A percentile compares a stretch with the other conserved stretches of the same genome.
phyloP scores from a whole-genome alignment of 2,329 filamentous ascomycete genomes.

The Arthrobotrys conoides region DNA sequence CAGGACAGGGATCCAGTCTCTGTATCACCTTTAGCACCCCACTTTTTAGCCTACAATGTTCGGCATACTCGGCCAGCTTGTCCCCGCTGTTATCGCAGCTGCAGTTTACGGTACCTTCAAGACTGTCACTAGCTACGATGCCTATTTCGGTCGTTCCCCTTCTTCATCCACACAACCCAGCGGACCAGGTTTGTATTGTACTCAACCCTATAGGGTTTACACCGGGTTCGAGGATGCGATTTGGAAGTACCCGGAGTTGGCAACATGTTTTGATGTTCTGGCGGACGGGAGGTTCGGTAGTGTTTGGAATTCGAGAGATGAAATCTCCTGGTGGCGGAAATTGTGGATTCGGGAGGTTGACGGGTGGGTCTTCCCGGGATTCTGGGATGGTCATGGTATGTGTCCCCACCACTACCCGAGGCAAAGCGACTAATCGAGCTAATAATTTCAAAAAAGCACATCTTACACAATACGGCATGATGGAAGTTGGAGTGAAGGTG shows the following conservation, averaged over 20 bases:
- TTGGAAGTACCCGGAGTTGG: conserved; percentile 3
- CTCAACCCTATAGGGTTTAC: conserved; percentile 11
- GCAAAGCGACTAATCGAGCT: no score
- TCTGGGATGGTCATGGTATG: conserved; percentile 77
- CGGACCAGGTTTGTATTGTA: conserved; percentile 30
- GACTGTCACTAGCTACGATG: not conserved
- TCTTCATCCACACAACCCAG: not conserved
- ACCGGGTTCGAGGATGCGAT: conserved; percentile 26
- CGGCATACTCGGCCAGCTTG: not conserved
- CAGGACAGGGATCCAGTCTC: not conserved
- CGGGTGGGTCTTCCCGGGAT: conserved; percentile 73
- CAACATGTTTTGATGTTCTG: conserved; percentile 35
- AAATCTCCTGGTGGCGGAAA: not conserved
- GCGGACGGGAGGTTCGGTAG: conserved; percentile 19
- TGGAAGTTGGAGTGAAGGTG: conserved; percentile 76
- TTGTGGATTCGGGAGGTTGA: conserved; percentile 12
- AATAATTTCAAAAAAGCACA: conserved; percentile 72
- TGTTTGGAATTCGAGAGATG: conserved; percentile 16
- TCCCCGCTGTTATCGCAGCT: conserved; percentile 16
- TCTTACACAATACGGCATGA: conserved; percentile 77
- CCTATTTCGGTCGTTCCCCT: not conserved
- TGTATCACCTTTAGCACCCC: not conserved
- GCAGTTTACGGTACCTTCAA: conserved; percentile 19
- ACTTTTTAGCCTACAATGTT: conserved; percentile 1
- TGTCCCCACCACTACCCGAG: no score